Evolutionary conservation across 352 stramenopile species (phyloP).

Genomic region (Globisporangium emineosum): DNA sequence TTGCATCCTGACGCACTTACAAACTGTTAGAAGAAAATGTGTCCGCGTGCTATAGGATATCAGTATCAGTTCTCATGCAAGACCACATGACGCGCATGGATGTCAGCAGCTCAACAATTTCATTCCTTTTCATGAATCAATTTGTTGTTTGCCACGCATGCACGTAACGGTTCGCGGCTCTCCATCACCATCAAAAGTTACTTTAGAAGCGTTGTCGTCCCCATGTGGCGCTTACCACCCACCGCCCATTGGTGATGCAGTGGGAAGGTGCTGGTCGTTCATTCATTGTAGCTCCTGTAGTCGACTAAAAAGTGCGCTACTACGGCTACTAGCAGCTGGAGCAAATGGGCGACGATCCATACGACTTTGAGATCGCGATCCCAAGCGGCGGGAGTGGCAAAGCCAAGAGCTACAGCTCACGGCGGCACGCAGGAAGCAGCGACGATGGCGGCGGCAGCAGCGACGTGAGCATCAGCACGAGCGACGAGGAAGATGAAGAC

Average conservation of each 20-base stretch:
- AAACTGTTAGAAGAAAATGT: background rate
- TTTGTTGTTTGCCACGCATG: too few relatives aligned
- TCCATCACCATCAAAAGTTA: too few relatives aligned
- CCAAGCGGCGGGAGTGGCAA: background rate
- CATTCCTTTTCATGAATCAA: too few relatives aligned
- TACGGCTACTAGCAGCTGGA: too few relatives aligned
- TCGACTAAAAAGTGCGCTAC: too few relatives aligned
- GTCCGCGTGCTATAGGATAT: too few relatives aligned
- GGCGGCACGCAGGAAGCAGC: slow-evolving; percentile 4
- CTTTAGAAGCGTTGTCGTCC: background rate
- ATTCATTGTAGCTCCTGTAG: background rate
- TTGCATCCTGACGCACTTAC: background rate
- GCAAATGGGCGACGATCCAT: slow-evolving; percentile 26
- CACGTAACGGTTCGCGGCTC: background rate
- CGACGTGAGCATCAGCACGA: slow-evolving; percentile 8
- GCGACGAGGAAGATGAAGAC: slow-evolving; percentile 8
- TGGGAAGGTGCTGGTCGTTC: background rate
- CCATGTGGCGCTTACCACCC: background rate
- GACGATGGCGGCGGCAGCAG: background rate
- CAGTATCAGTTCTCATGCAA: background rate
- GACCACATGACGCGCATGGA: too few relatives aligned
- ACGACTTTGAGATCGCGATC: slow-evolving; percentile 31
- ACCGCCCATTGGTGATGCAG: background rate
- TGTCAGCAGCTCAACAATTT: background rate
- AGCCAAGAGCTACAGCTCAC: slow-evolving; percentile 4